Evolutionary conservation across 805 yeast species (phyloP).

Genomic region (Hemisphaericaspora nanyangensis): DNA sequence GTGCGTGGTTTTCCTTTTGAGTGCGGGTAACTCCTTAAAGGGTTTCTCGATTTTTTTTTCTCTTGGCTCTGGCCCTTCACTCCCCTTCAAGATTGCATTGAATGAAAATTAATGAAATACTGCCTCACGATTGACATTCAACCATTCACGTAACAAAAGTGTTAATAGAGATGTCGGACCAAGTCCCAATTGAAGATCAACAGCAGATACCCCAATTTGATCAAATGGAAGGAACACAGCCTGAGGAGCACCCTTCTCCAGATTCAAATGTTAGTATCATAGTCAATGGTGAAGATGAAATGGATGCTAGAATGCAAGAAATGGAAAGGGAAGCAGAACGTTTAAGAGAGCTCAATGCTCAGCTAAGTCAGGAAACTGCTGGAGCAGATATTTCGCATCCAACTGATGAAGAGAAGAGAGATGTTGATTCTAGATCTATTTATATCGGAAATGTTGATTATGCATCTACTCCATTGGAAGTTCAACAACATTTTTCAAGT

Average conservation of each 20-base stretch:
- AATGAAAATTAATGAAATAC: too few species aligned
- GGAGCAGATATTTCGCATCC: slow-evolving; percentile 6
- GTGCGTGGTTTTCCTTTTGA: too few species aligned
- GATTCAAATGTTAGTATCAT: not conserved
- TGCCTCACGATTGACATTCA: too few species aligned
- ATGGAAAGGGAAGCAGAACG: slow-evolving; percentile 63
- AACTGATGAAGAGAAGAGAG: slow-evolving; percentile 45
- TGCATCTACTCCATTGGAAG: slow-evolving; percentile 71
- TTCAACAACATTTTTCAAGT: slow-evolving; percentile 66
- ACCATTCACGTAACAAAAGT: too few species aligned
- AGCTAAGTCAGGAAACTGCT: slow-evolving; percentile 12
- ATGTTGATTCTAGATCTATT: slow-evolving; percentile 71
- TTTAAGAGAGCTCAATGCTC: slow-evolving; percentile 54
- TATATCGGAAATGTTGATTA: slow-evolving; percentile 87
- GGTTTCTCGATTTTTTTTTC: too few species aligned
- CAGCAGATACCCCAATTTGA: slow-evolving; percentile 4
- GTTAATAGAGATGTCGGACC: slow-evolving; percentile 33
- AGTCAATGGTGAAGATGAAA: not conserved
- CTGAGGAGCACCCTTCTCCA: not conserved
- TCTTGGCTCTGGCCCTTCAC: too few species aligned
- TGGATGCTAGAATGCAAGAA: slow-evolving; percentile 34
- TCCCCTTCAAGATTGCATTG: too few species aligned
- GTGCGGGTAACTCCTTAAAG: too few species aligned
- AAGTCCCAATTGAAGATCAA: slow-evolving; percentile 22
- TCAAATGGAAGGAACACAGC: slow-evolving; percentile 2